Evolutionary conservation across 495 filamentous ascomycete species (phyloP).

Genomic region (Halenospora varia): DNA sequence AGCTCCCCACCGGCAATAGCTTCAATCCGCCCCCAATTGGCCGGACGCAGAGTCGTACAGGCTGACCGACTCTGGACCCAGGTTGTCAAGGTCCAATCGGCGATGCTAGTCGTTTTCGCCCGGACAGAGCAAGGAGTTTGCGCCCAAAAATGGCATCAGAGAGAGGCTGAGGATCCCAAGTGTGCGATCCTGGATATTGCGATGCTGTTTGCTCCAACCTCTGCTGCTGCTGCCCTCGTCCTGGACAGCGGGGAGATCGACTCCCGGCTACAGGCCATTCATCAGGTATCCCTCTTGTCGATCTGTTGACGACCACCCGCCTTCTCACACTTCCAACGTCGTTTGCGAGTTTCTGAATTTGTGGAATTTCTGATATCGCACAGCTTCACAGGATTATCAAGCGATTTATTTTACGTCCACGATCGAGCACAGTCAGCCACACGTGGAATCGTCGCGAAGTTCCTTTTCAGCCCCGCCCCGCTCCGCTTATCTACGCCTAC

Average conservation of each 20-base stretch:
- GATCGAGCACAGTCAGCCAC: background rate
- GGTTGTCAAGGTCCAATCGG: background rate
- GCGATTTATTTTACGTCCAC: background rate
- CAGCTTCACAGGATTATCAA: too few species aligned
- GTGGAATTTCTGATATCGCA: too few species aligned
- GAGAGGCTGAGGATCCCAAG: constrained; percentile 16
- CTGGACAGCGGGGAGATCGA: constrained; percentile 4
- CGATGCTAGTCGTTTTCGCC: background rate
- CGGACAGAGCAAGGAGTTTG: background rate
- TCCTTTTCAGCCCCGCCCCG: constrained; percentile 3
- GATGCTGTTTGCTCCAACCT: background rate
- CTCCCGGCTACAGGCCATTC: constrained; percentile 1
- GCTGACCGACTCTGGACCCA: background rate
- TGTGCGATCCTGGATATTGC: constrained; percentile 1
- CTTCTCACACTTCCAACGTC: background rate
- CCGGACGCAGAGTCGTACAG: background rate
- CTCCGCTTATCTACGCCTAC: background rate
- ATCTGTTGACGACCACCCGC: constrained; percentile 9
- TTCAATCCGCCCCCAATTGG: background rate
- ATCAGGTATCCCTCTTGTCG: constrained; percentile 8
- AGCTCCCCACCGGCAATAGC: background rate
- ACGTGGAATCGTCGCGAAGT: background rate
- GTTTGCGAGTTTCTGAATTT: too few species aligned
- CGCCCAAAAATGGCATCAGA: constrained; percentile 10
- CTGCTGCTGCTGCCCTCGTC: background rate